Evolutionary conservation across 2,329 filamentous ascomycete genomes (phyloP), one percentile per base, ranked within the genome.

Genomic region (Microdochium nivale): DNA sequence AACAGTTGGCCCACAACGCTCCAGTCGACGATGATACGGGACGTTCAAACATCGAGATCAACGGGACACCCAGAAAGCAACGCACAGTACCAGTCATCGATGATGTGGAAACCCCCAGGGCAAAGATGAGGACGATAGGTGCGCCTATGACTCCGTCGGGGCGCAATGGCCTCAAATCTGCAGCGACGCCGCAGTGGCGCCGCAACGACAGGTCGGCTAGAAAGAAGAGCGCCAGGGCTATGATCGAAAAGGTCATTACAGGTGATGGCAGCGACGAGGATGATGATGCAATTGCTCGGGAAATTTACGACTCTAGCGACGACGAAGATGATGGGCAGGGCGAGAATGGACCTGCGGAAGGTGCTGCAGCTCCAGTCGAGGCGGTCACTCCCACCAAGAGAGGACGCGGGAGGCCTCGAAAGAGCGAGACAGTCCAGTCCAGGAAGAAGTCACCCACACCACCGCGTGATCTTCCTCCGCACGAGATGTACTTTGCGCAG

Each of bases 401-500:
- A 23, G 76, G 79, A 24, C 64, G 65, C 62, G 70, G 74, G 25
- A 66, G 73, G 53, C 64, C 67, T 32, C 72, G 70, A 51, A 81
- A 77, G 60, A 72, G 33, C n/a, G 27, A 50, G 16, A 33, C 54
- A 14, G 55, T 54, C 33, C 54, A 51, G 19, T 49, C 58, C 23
- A 78, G 80, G 56, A 80, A 83, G 60, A 82, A 81, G 52, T 89
- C 87, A 7, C 87, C 88, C 1, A 90, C 87, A 4, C 90, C 90
- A 2, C 89, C 92, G 19, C 79, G 83, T 50, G 81, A 96, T 60
- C 77, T 97, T 2, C 88, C 91, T 4, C 78, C 91, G 0, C 89
- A 96, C 63, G 94, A 97, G 67, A 81, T 87, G 58, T 99, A 95
- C 72, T 97, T 99, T 67, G 88, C 86, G 63, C 89, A 97, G 63